A percentile compares a stretch with the other conserved stretches of the same genome.
Evolutionary conservation across 2,329 filamentous ascomycete genomes (phyloP).

Genomic region (Clarireedia hainanense): DNA sequence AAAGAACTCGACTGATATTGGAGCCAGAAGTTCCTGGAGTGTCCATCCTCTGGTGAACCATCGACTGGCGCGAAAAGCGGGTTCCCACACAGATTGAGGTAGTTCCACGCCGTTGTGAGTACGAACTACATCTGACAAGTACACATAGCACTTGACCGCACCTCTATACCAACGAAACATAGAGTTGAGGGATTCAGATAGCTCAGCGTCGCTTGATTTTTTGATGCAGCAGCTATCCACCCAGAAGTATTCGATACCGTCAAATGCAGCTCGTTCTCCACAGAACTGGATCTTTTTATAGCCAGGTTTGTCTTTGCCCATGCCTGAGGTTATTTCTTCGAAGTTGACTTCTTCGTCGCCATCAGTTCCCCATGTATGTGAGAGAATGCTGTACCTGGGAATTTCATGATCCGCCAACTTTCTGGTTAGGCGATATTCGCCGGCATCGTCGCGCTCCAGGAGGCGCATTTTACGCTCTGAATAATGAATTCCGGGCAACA

Average conservation of each 20-base stretch:
- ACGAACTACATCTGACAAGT: slow-evolving; percentile 12
- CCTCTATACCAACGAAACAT: slow-evolving; percentile 17
- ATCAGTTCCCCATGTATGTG: neutral
- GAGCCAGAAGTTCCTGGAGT: neutral
- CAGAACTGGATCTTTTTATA: too few species aligned
- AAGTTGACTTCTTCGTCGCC: slow-evolving; percentile 1
- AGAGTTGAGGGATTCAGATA: slow-evolving; percentile 13
- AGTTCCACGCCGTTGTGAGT: slow-evolving; percentile 11
- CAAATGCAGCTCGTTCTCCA: slow-evolving; percentile 6
- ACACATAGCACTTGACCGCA: slow-evolving; percentile 14
- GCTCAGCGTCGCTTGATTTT: slow-evolving; percentile 11
- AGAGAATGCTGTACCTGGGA: neutral
- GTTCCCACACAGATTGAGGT: neutral
- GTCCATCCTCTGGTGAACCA: slow-evolving; percentile 3
- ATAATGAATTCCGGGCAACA: too few species aligned
- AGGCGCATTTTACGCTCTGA: too few species aligned
- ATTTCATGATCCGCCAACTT: neutral
- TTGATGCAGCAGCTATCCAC: slow-evolving; percentile 19
- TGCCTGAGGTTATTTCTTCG: slow-evolving; percentile 6
- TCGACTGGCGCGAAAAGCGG: neutral
- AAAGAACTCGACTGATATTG: neutral
- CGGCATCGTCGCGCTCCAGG: too few species aligned
- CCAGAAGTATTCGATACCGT: slow-evolving; percentile 10
- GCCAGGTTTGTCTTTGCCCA: slow-evolving; percentile 8
- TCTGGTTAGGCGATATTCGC: too few species aligned